Conservation (phyloP, 2,329 filamentous ascomycete genomes). For the Parastagonospora avenae region DNA sequence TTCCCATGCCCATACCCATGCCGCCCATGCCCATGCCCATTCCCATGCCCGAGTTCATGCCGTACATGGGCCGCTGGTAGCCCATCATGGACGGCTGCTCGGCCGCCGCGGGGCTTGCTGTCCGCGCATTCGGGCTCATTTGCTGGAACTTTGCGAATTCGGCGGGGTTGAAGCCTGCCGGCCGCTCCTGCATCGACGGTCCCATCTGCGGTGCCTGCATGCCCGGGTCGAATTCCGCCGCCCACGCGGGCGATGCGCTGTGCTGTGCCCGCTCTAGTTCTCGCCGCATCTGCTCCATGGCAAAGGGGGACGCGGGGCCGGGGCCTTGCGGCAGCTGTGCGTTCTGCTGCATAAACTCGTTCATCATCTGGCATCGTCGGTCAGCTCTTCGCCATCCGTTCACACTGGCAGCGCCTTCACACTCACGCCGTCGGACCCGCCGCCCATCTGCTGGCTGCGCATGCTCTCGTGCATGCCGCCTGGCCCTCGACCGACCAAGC, state of each 20-base stretch:
- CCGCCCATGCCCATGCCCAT: constrained; percentile 62
- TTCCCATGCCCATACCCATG: constrained; percentile 59
- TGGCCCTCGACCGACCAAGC: constrained; percentile 76
- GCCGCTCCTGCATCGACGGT: constrained; percentile 66
- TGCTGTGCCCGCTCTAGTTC: constrained; percentile 63
- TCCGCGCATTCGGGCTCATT: constrained; percentile 61
- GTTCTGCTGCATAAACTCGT: constrained; percentile 85
- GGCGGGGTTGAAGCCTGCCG: constrained; percentile 70
- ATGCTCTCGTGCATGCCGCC: constrained; percentile 76
- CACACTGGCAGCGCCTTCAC: neutral
- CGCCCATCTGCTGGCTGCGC: constrained; percentile 71
- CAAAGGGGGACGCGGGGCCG: constrained; percentile 62
- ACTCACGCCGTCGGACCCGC: constrained; percentile 66
- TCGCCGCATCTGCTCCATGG: constrained; percentile 69
- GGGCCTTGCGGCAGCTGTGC: constrained; percentile 63
- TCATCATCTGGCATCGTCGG: constrained; percentile 73
- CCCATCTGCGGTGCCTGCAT: constrained; percentile 70
- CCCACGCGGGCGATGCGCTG: constrained; percentile 64
- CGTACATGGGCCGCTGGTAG: constrained; percentile 61
- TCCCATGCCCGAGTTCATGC: constrained; percentile 14
- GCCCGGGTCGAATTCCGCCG: constrained; percentile 66
- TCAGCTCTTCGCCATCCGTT: constrained; percentile 30
- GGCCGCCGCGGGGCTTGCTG: constrained; percentile 62
- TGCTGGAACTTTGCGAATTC: constrained; percentile 88
- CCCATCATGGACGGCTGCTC: constrained; percentile 52